Evolutionary conservation across 2,329 filamentous ascomycete species (phyloP), one percentile per base, ranked within the genome.

Genomic region (Xylariomycetidae sp.): DNA sequence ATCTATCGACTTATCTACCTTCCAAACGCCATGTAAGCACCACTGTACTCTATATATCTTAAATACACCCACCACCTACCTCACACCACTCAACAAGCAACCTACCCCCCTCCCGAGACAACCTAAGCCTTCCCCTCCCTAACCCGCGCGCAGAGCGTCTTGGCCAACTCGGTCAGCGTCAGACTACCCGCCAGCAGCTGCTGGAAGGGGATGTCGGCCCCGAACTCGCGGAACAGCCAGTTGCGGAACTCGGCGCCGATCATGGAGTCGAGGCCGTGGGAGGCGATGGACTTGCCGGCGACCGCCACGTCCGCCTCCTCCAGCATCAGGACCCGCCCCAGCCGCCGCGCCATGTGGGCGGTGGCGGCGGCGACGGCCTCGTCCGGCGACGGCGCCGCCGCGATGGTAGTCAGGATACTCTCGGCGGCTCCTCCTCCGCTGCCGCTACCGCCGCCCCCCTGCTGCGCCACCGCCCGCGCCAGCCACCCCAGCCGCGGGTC

Each of bases 191-290:
- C 54, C 13, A 64, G 46, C n/a, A 63, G 48, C 34, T 60, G 47
- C 46, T 61, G 57, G 34, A 63, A 61, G 2, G 59, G 57, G 19
- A 62, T 47, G 37, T 67, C 60, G 1, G 63, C 44, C 12, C 52
- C 45, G 22, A 50, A 57, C 39, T 59, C 56, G 25, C 50, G 54
- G 47, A 59, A 60, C 13, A 61, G 41, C 54, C 58, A 58, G 19
- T 49, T 59, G 15, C 58, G 44, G 25, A 62, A 32, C 46, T 62
- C 58, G 2, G 56, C 51, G 1, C 54, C 58, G 13, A 60, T 49
- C 58, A 62, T 60, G 40, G 50, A 55, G 39, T 63, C 59, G 2
- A 61, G 31, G 2, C 59, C 58, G 31, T 60, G 57, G 13, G 33
- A 40, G 3, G 49, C 54, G n/a, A 61, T 43, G 5, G 52, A 52